phyloP scores from a whole-genome alignment of 768 basidiomycete species.

The Boletus pseudo-olivaceus region DNA sequence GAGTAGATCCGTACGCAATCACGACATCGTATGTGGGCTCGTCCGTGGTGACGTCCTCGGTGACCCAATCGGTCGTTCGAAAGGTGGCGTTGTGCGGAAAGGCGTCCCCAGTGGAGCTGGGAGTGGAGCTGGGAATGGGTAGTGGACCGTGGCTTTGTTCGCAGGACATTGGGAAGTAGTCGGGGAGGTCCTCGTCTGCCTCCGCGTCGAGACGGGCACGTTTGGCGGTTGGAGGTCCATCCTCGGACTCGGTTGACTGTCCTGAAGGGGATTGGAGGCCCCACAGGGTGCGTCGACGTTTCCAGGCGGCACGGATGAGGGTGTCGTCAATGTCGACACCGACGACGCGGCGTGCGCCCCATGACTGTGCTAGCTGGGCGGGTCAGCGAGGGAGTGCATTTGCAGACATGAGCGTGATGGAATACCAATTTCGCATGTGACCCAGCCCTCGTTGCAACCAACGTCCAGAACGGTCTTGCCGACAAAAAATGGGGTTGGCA shows the following conservation, averaged over 20 bases:
- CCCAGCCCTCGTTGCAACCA: conserved; percentile 84
- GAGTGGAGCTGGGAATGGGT: conserved; percentile 52
- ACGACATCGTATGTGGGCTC: conserved; percentile 69
- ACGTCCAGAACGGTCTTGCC: conserved; percentile 70
- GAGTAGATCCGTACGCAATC: conserved; percentile 55
- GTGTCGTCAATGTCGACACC: conserved; percentile 85
- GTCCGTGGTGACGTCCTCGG: conserved; percentile 52
- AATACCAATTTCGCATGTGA: conserved; percentile 78
- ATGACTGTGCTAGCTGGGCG: conserved; percentile 51
- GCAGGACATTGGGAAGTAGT: conserved; percentile 77
- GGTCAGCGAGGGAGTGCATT: neutral
- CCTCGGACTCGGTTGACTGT: neutral
- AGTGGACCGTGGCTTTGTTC: conserved; percentile 74
- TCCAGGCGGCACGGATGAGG: conserved; percentile 75
- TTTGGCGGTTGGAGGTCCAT: conserved; percentile 1
- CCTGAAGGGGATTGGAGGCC: conserved; percentile 47
- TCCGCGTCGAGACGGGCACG: conserved; percentile 7
- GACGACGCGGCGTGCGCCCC: conserved; percentile 60
- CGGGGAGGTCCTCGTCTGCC: neutral
- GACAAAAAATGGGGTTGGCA: conserved; percentile 52
- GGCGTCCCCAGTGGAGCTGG: conserved; percentile 26
- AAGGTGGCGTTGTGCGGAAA: conserved; percentile 85
- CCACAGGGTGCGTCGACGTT: conserved; percentile 66
- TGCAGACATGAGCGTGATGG: neutral
- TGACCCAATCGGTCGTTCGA: conserved; percentile 71